phyloP scores from a whole-genome alignment of 371 early-diverging fungal species.

The Syncephalastrum sp. region DNA sequence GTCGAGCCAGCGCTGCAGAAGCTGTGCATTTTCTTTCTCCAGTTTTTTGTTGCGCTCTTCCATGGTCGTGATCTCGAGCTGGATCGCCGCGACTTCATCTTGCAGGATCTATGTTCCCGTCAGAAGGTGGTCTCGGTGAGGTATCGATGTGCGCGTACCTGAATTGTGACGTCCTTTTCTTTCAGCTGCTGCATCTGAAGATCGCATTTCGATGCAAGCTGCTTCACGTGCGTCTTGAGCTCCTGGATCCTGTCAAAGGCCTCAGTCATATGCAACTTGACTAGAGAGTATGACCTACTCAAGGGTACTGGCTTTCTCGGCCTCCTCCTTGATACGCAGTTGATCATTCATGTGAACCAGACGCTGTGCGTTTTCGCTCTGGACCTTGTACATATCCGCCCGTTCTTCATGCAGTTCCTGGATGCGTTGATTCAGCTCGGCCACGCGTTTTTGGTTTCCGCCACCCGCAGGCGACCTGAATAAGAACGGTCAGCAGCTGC shows the following conservation, averaged over 20 bases:
- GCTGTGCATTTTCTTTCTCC: conserved; percentile 78
- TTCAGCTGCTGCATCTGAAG: conserved; percentile 57
- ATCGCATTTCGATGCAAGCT: conserved; percentile 47
- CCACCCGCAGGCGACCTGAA: conserved; percentile 14
- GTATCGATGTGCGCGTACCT: conserved; percentile 44
- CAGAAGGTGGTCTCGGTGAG: not conserved
- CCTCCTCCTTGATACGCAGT: conserved; percentile 62
- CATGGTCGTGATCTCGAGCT: conserved; percentile 85
- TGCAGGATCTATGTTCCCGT: conserved; percentile 54
- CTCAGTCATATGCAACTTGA: conserved; percentile 2
- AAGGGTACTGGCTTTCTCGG: conserved; percentile 54
- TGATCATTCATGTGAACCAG: conserved; percentile 84
- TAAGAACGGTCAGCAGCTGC: conserved; percentile 9
- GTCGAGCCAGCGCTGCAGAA: conserved; percentile 88
- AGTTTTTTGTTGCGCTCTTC: conserved; percentile 79
- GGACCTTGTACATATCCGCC: conserved; percentile 87
- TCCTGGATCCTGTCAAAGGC: conserved; percentile 41
- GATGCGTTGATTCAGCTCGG: conserved; percentile 77
- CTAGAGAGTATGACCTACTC: conserved; percentile 54
- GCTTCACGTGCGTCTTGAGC: conserved; percentile 41
- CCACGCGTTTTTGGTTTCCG: conserved; percentile 59
- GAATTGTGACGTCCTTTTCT: conserved; percentile 88
- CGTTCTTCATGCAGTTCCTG: conserved; percentile 81
- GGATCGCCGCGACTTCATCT: conserved; percentile 89
- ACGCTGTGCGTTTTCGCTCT: conserved; percentile 89